Evolutionary conservation across 345 rosid genomes (phyloP).

Genomic region (Gossypium anomalum): DNA sequence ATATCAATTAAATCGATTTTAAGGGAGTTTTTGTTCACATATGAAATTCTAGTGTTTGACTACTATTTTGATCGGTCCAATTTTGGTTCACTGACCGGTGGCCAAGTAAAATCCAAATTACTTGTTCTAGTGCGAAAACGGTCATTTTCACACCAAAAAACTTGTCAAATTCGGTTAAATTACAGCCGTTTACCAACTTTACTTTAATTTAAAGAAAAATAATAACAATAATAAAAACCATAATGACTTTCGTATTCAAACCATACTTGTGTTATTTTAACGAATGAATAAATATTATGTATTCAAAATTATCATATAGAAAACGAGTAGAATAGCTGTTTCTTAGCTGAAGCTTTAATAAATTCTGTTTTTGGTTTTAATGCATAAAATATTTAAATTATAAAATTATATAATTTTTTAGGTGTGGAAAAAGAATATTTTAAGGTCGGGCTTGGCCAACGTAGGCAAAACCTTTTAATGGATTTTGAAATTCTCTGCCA

Average conservation of each 20-base stretch:
- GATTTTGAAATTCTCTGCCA: slow-evolving; percentile 24
- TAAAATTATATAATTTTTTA: neutral
- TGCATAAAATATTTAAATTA: neutral
- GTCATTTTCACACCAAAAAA: neutral
- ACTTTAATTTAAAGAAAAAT: slow-evolving; percentile 17
- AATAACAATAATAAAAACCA: neutral
- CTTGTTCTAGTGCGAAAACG: neutral
- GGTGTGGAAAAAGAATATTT: slow-evolving; percentile 21
- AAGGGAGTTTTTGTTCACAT: too few relatives aligned
- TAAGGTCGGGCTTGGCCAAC: slow-evolving; percentile 39
- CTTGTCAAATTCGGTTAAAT: neutral
- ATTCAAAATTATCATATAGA: neutral
- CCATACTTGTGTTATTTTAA: neutral
- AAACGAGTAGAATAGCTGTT: neutral
- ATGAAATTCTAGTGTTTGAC: neutral
- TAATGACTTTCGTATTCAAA: neutral
- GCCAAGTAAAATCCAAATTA: neutral
- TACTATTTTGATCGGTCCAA: neutral
- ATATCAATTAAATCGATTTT: too few relatives aligned
- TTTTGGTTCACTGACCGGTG: neutral
- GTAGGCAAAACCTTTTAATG: slow-evolving; percentile 23
- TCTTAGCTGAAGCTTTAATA: slow-evolving; percentile 5
- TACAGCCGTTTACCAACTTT: neutral
- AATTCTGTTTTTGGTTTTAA: neutral
- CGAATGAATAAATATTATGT: neutral